These are phyloP conservation scores for Phoenix dactylifera DNA, from an alignment of 176 grass and related monocot species.

Conservation along the genomic window DNA sequence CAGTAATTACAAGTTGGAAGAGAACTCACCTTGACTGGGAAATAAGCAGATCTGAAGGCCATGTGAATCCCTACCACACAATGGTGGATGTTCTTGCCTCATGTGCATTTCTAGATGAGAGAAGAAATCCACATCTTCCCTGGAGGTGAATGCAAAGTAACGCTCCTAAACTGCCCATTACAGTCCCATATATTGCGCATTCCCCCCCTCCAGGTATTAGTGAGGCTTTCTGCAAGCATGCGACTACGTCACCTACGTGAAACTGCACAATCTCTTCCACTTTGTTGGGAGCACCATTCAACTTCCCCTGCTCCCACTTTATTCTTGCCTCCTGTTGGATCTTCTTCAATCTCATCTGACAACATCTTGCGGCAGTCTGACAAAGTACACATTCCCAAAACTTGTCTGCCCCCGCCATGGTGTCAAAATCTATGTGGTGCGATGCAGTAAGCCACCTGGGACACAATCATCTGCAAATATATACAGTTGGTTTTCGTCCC, in stretches of 20 bases:
- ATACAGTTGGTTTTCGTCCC: constrained; percentile 95
- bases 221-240: constrained; percentile 91
- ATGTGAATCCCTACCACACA: constrained; percentile 98
- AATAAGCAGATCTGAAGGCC: constrained; percentile 91
- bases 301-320: constrained; percentile 95
- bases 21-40: constrained; percentile 83
- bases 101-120: constrained; percentile 99
- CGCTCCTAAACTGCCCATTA: constrained; percentile 92
- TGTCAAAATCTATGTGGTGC: constrained; percentile 99
- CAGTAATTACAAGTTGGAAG: constrained; percentile 7
- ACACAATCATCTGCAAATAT: constrained; percentile 93
- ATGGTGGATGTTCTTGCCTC: constrained; percentile 90
- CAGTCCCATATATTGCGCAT: constrained; percentile 87
- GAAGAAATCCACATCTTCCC: constrained; percentile 99
- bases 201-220: constrained; percentile 93
- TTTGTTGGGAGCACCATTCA: constrained; percentile 97
- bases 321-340: constrained; percentile 97
- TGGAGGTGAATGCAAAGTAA: constrained; percentile 87
- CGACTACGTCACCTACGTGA: constrained; percentile 95
- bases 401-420: constrained; percentile 93
- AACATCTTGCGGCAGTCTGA: constrained; percentile 87
- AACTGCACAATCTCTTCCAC: constrained; percentile 98
- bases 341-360: constrained; percentile 97
- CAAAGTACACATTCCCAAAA: constrained; percentile 96
- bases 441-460: constrained; percentile 86